Base-by-base conservation (phyloP, 108 stramenopile genomes). In the Cylindrotheca fusiformis region DNA sequence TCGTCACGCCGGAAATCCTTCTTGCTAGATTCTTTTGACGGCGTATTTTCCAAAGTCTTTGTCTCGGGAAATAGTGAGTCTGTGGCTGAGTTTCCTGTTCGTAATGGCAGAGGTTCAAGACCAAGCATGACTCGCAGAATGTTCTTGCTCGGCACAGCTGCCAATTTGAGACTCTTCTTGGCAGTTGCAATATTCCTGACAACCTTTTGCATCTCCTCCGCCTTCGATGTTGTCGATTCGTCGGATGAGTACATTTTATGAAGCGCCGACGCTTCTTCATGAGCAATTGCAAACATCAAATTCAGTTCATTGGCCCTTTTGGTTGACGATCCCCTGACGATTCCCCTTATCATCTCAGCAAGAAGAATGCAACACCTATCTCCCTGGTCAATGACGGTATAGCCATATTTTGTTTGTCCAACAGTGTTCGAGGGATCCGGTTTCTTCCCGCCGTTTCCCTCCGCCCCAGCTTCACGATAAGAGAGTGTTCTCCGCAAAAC, bases 301-400 rank as follows among this genome's bases (percentile, higher is more conserved):
- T 46, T 44, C 45, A 52, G 61, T 63, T 67, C 67, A 75, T 52
- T 58, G 46, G 46, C 49, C 32, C 58, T 24, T 28, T 55, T 62
- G 18, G 46, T 65, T 10, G 52, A 24, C 2, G 63, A 52, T 41
- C 63, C 58, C 65, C 77, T 85, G 21, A 84, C 55, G 4, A 81
- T 31, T 2, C 73, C 79, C 22, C 80, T 58, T 1, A 87, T 24
- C 72, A 93, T 71, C 50, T 86, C 92, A 20, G 80, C 81, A 2
- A 93, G 68, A 25, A 93, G 69, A 26, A 79, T 52, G 52, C 87
- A 90, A 19, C 69, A 63, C 23, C 55, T 55, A 54, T 77, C 66
- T 8, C 58, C 65, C 32, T 88, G 85, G 52, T 93, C 83, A 27
- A 93, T 60, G n/a, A 82, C 69, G 31, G 59, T 27, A 67, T 72